Percentiles rank a stretch among this genome's conserved stretches.
Evolutionary conservation across 169 alveolate species (phyloP).

Genomic region (Eimeria necatrix): DNA sequence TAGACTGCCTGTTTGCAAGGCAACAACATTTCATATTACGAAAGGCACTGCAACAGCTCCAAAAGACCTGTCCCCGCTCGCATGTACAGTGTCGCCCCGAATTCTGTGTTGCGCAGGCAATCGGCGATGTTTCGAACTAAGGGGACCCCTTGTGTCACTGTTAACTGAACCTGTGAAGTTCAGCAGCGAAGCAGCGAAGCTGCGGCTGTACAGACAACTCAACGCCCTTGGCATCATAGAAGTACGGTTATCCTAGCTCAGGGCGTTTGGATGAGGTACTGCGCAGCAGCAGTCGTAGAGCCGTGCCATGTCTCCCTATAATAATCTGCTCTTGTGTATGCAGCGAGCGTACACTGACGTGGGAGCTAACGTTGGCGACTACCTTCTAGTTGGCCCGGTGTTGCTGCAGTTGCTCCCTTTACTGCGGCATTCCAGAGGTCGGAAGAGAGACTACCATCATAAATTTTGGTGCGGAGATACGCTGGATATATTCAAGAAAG

Average conservation of each 20-base stretch:
- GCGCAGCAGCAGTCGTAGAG: not conserved
- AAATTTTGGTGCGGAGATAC: not conserved
- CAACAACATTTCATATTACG: not conserved
- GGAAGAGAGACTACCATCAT: not conserved
- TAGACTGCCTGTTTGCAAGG: not conserved
- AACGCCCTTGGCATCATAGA: conserved; percentile 71
- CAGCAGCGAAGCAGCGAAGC: conserved; percentile 64
- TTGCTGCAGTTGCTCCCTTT: conserved; percentile 71
- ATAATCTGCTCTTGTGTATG: not conserved
- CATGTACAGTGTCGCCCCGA: not conserved
- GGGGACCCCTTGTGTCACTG: conserved; percentile 56
- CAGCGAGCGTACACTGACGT: conserved; percentile 32
- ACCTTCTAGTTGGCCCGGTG: conserved; percentile 68
- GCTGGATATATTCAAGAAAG: conserved; percentile 15
- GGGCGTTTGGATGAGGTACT: not conserved
- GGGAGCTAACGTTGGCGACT: conserved; percentile 61
- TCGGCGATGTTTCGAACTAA: conserved; percentile 65
- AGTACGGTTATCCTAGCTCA: conserved; percentile 34
- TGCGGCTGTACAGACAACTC: conserved; percentile 81
- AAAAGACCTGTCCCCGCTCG: not conserved
- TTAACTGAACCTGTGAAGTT: conserved; percentile 67
- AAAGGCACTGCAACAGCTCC: not conserved
- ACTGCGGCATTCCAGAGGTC: not conserved
- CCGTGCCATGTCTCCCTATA: no score
- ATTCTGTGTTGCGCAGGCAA: conserved; percentile 14